A percentile compares a stretch with the other conserved stretches of the same genome.
Conservation (phyloP, 768 basidiomycete species). For the Mycena chlorophos region DNA sequence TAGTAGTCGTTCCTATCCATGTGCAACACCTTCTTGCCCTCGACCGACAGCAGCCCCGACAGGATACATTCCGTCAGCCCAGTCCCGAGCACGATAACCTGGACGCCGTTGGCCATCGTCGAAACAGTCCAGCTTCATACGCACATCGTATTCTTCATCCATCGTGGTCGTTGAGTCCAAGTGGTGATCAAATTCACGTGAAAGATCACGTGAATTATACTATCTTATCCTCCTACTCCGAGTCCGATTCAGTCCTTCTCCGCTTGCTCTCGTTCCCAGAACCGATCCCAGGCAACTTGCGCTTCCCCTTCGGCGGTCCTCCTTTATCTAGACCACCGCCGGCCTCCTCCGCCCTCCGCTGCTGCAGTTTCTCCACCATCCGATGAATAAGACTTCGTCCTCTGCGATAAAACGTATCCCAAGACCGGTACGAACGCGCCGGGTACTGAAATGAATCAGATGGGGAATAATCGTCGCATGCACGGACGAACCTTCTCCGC, state of each 20-base stretch:
- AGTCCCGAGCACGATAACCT: constrained; percentile 93
- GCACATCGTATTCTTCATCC: constrained; percentile 99
- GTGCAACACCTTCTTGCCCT: constrained; percentile 99
- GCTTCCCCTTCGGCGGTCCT: too few relatives aligned
- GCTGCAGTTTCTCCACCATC: too few relatives aligned
- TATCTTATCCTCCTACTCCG: background rate
- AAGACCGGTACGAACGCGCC: constrained; percentile 55
- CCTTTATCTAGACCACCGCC: constrained; percentile 6
- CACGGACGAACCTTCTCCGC: constrained; percentile 29
- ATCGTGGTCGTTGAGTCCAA: constrained; percentile 46
- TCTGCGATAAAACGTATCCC: too few relatives aligned
- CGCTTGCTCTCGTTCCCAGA: too few relatives aligned
- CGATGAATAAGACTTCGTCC: too few relatives aligned
- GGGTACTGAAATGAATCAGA: constrained; percentile 43
- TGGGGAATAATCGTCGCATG: background rate
- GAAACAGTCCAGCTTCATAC: constrained; percentile 19
- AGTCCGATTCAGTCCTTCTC: constrained; percentile 1
- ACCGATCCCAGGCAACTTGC: too few relatives aligned
- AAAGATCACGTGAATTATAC: constrained; percentile 18
- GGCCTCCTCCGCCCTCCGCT: too few relatives aligned
- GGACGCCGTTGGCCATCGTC: constrained; percentile 21
- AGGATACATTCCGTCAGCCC: constrained; percentile 98
- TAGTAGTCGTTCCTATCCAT: constrained; percentile 99
- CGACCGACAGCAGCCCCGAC: constrained; percentile 96
- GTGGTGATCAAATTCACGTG: constrained; percentile 17